Percentiles rank a stretch among this genome's conserved stretches.
These are phyloP conservation scores for Friedmanniomyces endolithicus DNA, from an alignment of 495 filamentous ascomycete genomes.

Conservation along the genomic window DNA sequence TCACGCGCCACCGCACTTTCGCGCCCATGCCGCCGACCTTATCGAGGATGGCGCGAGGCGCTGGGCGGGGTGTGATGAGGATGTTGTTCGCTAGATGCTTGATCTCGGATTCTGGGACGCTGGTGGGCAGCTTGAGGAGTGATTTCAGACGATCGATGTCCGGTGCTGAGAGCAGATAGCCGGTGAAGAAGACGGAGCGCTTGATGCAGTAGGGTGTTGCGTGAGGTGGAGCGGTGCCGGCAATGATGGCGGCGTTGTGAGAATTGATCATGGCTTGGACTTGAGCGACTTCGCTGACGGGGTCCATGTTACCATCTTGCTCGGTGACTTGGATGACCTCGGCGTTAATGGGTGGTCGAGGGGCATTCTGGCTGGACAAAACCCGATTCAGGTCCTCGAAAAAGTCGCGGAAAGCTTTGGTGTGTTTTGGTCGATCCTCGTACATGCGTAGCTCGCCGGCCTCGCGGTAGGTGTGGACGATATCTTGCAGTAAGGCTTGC, in stretches of 20 bases:
- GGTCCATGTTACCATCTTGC: slow-evolving; percentile 60
- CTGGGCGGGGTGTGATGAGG: slow-evolving; percentile 68
- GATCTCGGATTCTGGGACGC: slow-evolving; percentile 48
- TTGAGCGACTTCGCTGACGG: slow-evolving; percentile 68
- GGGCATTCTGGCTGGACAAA: slow-evolving; percentile 20
- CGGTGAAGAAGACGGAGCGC: slow-evolving; percentile 86
- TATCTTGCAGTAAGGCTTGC: slow-evolving; percentile 60
- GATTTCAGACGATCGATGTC: slow-evolving; percentile 59
- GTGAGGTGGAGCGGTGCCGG: slow-evolving; percentile 31
- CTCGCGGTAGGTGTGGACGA: slow-evolving; percentile 71
- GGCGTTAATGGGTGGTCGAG: slow-evolving; percentile 42
- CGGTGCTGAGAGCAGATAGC: slow-evolving; percentile 63
- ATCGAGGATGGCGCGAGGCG: slow-evolving; percentile 51
- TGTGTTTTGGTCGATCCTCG: slow-evolving; percentile 53
- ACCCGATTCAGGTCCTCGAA: slow-evolving; percentile 59
- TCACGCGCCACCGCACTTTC: slow-evolving; percentile 72
- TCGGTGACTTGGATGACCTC: slow-evolving; percentile 87
- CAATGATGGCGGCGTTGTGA: slow-evolving; percentile 52
- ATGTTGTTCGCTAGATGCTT: slow-evolving; percentile 83
- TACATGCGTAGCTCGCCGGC: slow-evolving; percentile 70
- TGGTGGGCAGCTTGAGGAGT: slow-evolving; percentile 50
- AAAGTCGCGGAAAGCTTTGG: slow-evolving; percentile 71
- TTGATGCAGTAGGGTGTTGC: slow-evolving; percentile 51
- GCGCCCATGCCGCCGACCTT: slow-evolving; percentile 76
- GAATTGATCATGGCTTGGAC: slow-evolving; percentile 80